A percentile compares a stretch with the other conserved stretches of the same genome.
phyloP scores from a whole-genome alignment of 306 rosid species.

The Canavalia gladiata region DNA sequence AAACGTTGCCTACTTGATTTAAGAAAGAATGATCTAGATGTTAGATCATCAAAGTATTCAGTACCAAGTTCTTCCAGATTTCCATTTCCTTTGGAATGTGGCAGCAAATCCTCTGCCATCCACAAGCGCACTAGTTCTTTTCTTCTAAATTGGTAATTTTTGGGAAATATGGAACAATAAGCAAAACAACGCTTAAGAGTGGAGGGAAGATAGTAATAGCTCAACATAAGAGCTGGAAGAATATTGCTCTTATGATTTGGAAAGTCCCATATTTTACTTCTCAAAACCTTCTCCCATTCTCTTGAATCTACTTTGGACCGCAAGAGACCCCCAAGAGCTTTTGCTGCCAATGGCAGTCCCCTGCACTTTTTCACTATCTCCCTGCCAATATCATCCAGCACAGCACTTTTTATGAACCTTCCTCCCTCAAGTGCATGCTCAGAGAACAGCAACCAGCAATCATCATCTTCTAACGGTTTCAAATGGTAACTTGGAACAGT shows the following conservation, averaged over 20 bases:
- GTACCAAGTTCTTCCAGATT: slow-evolving; percentile 16
- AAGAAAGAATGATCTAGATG: slow-evolving; percentile 11
- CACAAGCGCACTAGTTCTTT: slow-evolving; percentile 20
- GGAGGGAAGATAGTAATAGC: slow-evolving; percentile 20
- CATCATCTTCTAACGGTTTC: slow-evolving; percentile 15
- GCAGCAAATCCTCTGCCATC: slow-evolving; percentile 27
- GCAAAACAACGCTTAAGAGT: slow-evolving; percentile 19
- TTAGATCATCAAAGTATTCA: slow-evolving; percentile 10
- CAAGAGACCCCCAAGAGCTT: slow-evolving; percentile 27
- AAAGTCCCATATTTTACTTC: slow-evolving; percentile 21
- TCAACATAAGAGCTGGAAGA: slow-evolving; percentile 34
- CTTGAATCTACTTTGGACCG: slow-evolving; percentile 3
- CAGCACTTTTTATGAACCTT: neutral
- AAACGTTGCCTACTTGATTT: slow-evolving; percentile 9
- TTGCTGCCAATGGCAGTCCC: slow-evolving; percentile 15
- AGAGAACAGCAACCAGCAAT: slow-evolving; percentile 22
- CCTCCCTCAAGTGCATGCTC: slow-evolving; percentile 26
- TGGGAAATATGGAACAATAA: slow-evolving; percentile 25
- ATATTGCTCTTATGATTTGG: slow-evolving; percentile 10
- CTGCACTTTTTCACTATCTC: slow-evolving; percentile 4
- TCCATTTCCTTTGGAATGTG: slow-evolving; percentile 1
- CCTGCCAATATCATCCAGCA: neutral
- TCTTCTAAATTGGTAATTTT: neutral
- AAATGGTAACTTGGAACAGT: slow-evolving; percentile 16
- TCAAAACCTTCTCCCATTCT: slow-evolving; percentile 13